Conservation (phyloP, 495 filamentous ascomycete genomes). For the Penicillium canariense region DNA sequence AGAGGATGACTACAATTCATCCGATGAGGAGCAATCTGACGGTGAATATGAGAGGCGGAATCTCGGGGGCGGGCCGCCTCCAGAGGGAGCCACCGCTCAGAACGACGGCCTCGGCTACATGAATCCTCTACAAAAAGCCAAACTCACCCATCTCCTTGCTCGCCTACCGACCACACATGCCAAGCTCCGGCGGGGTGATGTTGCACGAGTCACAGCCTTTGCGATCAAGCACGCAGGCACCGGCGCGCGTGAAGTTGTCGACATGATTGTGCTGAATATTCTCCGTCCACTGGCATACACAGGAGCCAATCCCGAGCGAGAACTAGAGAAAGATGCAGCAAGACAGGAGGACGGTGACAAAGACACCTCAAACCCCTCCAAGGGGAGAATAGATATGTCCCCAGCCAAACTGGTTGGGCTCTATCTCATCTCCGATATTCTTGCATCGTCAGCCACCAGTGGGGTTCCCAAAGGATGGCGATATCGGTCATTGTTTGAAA, state of each 20-base stretch:
- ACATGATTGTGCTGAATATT: constrained; percentile 81
- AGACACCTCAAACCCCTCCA: constrained; percentile 25
- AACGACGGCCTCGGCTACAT: constrained; percentile 69
- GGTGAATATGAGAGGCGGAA: constrained; percentile 63
- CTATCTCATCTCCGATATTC: constrained; percentile 84
- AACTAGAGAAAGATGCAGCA: constrained; percentile 35
- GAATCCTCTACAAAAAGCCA: constrained; percentile 80
- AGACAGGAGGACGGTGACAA: constrained; percentile 14
- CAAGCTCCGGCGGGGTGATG: constrained; percentile 77
- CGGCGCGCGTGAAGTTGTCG: constrained; percentile 83
- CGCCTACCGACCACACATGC: constrained; percentile 75
- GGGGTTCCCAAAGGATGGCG: constrained; percentile 88
- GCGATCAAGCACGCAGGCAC: constrained; percentile 81
- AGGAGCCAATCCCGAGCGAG: constrained; percentile 55
- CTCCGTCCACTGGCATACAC: constrained; percentile 64
- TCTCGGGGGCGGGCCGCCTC: constrained; percentile 50
- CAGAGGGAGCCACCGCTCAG: constrained; percentile 36
- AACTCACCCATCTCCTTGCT: constrained; percentile 73
- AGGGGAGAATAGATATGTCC: constrained; percentile 61
- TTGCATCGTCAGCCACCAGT: constrained; percentile 77
- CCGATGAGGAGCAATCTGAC: constrained; percentile 83
- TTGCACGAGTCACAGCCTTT: constrained; percentile 82
- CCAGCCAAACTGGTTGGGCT: constrained; percentile 76
- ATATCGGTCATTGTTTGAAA: constrained; percentile 83
- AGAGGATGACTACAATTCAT: constrained; percentile 81